A percentile compares a stretch with the other conserved stretches of the same genome.
phyloP scores from a whole-genome alignment of 805 yeast species.

The Zygosaccharomyces pseudorouxii region DNA sequence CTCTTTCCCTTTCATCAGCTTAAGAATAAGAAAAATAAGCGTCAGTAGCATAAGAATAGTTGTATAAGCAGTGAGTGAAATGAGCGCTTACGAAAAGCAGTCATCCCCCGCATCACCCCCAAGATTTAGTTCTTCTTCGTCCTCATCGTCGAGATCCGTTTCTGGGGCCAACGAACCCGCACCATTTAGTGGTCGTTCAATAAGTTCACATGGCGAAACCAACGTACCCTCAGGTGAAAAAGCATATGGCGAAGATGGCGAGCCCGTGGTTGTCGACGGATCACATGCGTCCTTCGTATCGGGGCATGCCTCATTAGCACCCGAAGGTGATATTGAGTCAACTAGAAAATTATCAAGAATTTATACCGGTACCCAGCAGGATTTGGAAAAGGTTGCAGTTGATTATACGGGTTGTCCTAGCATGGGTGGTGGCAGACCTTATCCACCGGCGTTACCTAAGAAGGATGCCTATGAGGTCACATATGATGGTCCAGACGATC shows the following conservation, averaged over 20 bases:
- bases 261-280: neutral
- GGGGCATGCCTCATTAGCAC: constrained; percentile 15
- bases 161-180: constrained; percentile 17
- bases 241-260: neutral
- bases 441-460: constrained; percentile 58
- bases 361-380: constrained; percentile 38
- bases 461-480: constrained; percentile 57
- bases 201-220: neutral
- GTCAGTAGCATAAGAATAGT: no score
- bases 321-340: constrained; percentile 24
- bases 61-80: neutral
- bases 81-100: neutral
- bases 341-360: constrained; percentile 40
- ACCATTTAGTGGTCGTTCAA: constrained; percentile 6
- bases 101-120: neutral
- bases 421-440: constrained; percentile 66
- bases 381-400: constrained; percentile 28
- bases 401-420: constrained; percentile 41
- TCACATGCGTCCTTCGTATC: neutral
- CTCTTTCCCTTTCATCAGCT: neutral
- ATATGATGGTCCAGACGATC: constrained; percentile 76
- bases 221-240: neutral
- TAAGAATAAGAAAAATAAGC: no score
- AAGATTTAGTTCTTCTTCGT: neutral
- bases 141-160: neutral